Evolutionary conservation across 768 basidiomycete species (phyloP), one percentile per base, ranked within the genome.

Genomic region (Butyriboletus loyo): DNA sequence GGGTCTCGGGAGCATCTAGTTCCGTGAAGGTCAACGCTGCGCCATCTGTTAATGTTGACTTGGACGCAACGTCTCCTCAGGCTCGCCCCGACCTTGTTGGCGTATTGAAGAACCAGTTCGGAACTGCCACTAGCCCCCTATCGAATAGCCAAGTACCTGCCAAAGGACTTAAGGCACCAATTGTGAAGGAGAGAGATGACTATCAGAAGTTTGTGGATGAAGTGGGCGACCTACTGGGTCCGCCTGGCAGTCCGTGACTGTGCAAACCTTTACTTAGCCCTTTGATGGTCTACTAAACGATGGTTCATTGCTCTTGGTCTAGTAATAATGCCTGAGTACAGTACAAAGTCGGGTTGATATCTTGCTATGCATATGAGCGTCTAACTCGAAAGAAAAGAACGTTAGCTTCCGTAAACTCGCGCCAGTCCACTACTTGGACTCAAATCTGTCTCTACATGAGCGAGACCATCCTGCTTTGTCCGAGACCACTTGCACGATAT

Each of bases 121-220:
- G 84, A 27, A 60, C 75, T 36, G 70, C 30, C 21, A 2, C 65
- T 14, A 65, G 75, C 14, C 59, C 61, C 21, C 41, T 58, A 10
- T 40, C 60, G 27, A 54, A 53, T 40, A 53, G 49, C 28, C 55
- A 49, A 37, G 52, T 46, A 38, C 54, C 63, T 14, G 53, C 50
- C 47, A 56, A 61, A 42, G 44, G 61, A 46, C 41, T 39, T 17
- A 67, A 56, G 53, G 69, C 60, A 38, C 58, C 61, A 15, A 47
- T 56, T 19, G 58, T 67, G 51, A 81, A 77, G 64, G 71, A 67
- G 50, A 83, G 80, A 65, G 84, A 84, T 53, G 88, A 89, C 59
- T 91, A 90, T 63, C 81, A 79, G 47, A 88, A 83, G 56, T 90
- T 89, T 69, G 72, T 88, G 37, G 87, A 86, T 50, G 87, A 87